phyloP scores from a whole-genome alignment of 805 yeast species.

The Zygotorulaspora chibaensis region DNA sequence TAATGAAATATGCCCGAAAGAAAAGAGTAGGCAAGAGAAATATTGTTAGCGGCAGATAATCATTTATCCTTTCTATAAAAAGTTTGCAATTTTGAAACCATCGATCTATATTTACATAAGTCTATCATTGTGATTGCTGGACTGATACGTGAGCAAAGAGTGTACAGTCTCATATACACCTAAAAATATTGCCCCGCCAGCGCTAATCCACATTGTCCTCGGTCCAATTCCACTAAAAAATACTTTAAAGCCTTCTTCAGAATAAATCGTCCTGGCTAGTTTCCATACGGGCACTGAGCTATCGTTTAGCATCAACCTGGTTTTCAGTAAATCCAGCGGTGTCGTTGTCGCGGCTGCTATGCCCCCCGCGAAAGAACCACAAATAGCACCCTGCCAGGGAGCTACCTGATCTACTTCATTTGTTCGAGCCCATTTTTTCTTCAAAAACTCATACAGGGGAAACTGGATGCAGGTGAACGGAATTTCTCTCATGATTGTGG shows the following conservation, averaged over 20 bases:
- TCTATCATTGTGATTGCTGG: conserved; percentile 8
- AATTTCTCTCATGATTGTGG: conserved; percentile 90
- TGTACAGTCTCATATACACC: conserved; percentile 84
- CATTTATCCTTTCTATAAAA: background rate
- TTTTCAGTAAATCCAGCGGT: conserved; percentile 74
- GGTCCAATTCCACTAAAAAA: conserved; percentile 90
- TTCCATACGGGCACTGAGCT: conserved; percentile 42
- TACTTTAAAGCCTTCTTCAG: conserved; percentile 69
- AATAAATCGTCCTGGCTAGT: conserved; percentile 50
- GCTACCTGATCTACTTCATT: conserved; percentile 43
- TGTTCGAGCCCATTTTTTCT: conserved; percentile 50
- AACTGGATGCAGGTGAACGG: conserved; percentile 96
- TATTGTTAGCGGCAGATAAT: conserved; percentile 33
- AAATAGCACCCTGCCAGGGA: conserved; percentile 74
- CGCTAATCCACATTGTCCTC: conserved; percentile 94
- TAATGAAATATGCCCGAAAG: conserved; percentile 60
- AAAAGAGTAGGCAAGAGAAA: conserved; percentile 43
- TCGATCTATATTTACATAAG: conserved; percentile 12
- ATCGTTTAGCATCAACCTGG: conserved; percentile 75
- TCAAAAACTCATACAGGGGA: conserved; percentile 85
- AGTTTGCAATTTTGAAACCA: background rate
- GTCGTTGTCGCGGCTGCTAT: conserved; percentile 78
- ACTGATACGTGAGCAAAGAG: conserved; percentile 28
- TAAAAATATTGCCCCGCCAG: conserved; percentile 95
- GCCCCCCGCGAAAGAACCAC: conserved; percentile 82